Base-by-base conservation (phyloP, 768 basidiomycete species). In the Multifurca ochricompacta region DNA sequence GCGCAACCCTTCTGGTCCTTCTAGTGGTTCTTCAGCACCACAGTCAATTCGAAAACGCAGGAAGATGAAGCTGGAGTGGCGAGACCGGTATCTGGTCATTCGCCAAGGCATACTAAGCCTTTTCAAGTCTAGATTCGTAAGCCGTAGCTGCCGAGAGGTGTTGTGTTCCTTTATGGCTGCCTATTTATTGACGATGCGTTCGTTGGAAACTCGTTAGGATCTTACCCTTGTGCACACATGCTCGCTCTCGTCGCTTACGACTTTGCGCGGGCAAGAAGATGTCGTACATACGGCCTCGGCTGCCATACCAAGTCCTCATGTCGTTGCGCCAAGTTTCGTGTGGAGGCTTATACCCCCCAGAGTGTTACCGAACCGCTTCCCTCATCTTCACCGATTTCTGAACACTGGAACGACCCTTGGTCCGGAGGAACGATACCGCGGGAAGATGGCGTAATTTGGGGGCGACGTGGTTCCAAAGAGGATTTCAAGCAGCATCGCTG, bases 41-140 rank as follows among this genome's bases (percentile, higher is more conserved):
- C 32, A 18, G 41, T 49, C 59, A 25, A 44, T 32, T 10, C 19
- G 68, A 58, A 42, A 69, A 18, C 54, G 62, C 57, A 62, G 57
- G 49, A 73, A 64, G 63, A 61, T 65, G 59, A 74, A 73, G 53
- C 55, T 79, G 8, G 83, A 83, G 46, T 87, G 85, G 85, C 74
- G 76, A 39, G 72, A 78, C 16, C 69, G 81, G 4, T 85, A 81
- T 78, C 70, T 81, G 40, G 70, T 85, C n/a, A 74, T 87, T 27
- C 70, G 73, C 49, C 75, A 80, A 21, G 83, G 81, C 0, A 62
- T 71, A 19, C 64, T 87, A n/a, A 72, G 68, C 47, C 63, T 87
- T 14, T 80, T 72, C 61, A 80, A 76, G 61, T 72, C 76, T 23
- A 73, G 76, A 27, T 67, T 73, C 55, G 85, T 85, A 61, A 50